Percentiles rank a stretch among this genome's conserved stretches.
phyloP scores from a whole-genome alignment of 805 yeast genomes.

The Yamadazyma tumulicola region DNA sequence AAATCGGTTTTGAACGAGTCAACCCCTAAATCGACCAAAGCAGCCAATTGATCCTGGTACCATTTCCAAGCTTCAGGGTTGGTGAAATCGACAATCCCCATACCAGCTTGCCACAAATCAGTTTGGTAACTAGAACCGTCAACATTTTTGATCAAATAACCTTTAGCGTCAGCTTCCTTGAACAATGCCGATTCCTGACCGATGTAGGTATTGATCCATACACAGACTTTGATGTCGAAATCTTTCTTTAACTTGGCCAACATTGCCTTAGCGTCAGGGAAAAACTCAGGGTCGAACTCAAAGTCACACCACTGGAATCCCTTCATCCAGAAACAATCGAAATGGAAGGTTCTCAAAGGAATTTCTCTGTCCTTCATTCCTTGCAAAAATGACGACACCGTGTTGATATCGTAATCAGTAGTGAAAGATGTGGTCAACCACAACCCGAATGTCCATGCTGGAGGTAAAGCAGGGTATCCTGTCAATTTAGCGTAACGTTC shows the following conservation, averaged over 20 bases:
- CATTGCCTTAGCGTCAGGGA: conserved; percentile 27
- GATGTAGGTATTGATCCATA: conserved; percentile 36
- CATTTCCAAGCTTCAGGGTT: conserved; percentile 34
- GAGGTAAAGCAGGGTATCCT: conserved; percentile 35
- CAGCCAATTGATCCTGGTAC: conserved; percentile 24
- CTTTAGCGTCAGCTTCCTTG: conserved; percentile 25
- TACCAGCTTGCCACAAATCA: conserved; percentile 39
- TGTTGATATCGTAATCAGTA: conserved; percentile 30
- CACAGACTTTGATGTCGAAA: conserved; percentile 30
- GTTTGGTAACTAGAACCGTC: conserved; percentile 31
- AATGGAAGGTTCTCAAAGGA: conserved; percentile 32
- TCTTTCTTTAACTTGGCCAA: conserved; percentile 23
- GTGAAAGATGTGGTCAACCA: conserved; percentile 40
- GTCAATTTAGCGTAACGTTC: conserved; percentile 25
- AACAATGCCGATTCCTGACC: conserved; percentile 33
- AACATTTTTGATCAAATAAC: conserved; percentile 24
- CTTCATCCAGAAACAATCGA: conserved; percentile 40
- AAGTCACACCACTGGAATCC: conserved; percentile 39
- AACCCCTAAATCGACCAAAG: conserved; percentile 29
- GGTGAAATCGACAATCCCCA: conserved; percentile 37
- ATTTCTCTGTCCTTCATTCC: conserved; percentile 36
- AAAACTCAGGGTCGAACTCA: conserved; percentile 31
- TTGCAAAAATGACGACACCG: conserved; percentile 27
- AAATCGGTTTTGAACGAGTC: conserved; percentile 37
- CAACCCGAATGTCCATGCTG: conserved; percentile 36